phyloP scores from a whole-genome alignment of 2,329 filamentous ascomycete species.

The Venturia oleaginea region DNA sequence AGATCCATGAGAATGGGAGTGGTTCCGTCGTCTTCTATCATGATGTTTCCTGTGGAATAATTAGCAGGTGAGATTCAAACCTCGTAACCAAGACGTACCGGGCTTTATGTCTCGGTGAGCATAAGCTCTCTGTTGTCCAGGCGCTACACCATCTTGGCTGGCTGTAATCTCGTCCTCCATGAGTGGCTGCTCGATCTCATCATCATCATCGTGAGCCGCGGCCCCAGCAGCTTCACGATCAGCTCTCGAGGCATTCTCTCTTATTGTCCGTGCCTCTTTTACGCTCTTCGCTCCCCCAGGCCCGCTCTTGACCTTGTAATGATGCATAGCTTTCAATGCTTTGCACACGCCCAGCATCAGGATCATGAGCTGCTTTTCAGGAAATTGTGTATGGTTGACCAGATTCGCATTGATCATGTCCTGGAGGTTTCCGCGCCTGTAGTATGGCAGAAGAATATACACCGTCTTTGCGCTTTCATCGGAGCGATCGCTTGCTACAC shows the following conservation, averaged over 20 bases:
- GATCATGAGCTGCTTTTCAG: constrained; percentile 77
- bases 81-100: constrained; percentile 44
- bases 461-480: constrained; percentile 77
- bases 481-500: constrained; percentile 62
- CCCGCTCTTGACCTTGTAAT: constrained; percentile 60
- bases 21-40: constrained; percentile 87
- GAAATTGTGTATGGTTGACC: constrained; percentile 87
- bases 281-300: constrained; percentile 41
- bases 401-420: constrained; percentile 98
- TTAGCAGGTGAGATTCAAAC: neutral
- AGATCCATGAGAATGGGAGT: constrained; percentile 96
- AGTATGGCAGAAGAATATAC: constrained; percentile 94
- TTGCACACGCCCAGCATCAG: constrained; percentile 87
- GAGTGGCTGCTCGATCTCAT: constrained; percentile 51
- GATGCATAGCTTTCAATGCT: constrained; percentile 83
- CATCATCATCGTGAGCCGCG: constrained; percentile 33
- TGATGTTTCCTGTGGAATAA: constrained; percentile 64
- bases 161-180: constrained; percentile 69
- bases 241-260: constrained; percentile 46
- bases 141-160: constrained; percentile 57
- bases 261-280: constrained; percentile 45
- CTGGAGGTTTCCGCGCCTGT: constrained; percentile 87
- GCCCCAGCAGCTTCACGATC: constrained; percentile 39
- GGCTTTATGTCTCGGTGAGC: constrained; percentile 97
- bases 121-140: constrained; percentile 67